A percentile compares a stretch with the other conserved stretches of the same genome.
Conservation (phyloP, 192 early-diverging fungal species). For the Geranomyces michiganensis region DNA sequence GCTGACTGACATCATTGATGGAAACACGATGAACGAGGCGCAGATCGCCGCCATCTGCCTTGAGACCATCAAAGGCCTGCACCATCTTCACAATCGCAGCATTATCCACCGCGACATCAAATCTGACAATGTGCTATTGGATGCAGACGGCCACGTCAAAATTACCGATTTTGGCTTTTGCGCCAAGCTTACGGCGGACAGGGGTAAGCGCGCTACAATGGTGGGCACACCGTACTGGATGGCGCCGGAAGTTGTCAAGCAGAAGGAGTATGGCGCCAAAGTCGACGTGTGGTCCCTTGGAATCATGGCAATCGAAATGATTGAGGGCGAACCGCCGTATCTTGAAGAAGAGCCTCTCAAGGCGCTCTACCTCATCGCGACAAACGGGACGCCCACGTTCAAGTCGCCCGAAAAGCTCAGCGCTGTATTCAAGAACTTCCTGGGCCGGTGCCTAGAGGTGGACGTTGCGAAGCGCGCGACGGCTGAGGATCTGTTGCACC, state of each 20-base stretch:
- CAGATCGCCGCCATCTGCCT: conserved; percentile 82
- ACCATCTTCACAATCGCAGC: conserved; percentile 64
- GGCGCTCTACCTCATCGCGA: conserved; percentile 95
- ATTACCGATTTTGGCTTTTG: conserved; percentile 78
- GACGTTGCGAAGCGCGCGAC: conserved; percentile 84
- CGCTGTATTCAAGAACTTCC: conserved; percentile 85
- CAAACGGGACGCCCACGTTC: conserved; percentile 91
- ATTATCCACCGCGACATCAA: conserved; percentile 68
- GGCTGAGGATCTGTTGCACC: conserved; percentile 79
- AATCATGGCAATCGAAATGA: conserved; percentile 98
- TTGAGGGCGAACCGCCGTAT: conserved; percentile 95
- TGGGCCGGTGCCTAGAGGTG: conserved; percentile 89
- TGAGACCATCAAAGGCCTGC: conserved; percentile 75
- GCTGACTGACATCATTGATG: conserved; percentile 93
- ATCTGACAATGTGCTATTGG: conserved; percentile 75
- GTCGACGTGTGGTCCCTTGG: conserved; percentile 89
- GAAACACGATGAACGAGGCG: conserved; percentile 83
- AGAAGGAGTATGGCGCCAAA: conserved; percentile 70
- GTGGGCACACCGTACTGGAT: conserved; percentile 58
- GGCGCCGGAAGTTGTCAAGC: conserved; percentile 64
- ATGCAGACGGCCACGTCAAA: conserved; percentile 66
- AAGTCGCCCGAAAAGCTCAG: conserved; percentile 87
- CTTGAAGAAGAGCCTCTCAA: conserved; percentile 92
- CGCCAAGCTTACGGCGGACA: conserved; percentile 82
- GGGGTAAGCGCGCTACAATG: conserved; percentile 74